These are phyloP conservation scores for Excoecaria agallocha DNA, from an alignment of 345 rosid genomes.

Conservation along the genomic window DNA sequence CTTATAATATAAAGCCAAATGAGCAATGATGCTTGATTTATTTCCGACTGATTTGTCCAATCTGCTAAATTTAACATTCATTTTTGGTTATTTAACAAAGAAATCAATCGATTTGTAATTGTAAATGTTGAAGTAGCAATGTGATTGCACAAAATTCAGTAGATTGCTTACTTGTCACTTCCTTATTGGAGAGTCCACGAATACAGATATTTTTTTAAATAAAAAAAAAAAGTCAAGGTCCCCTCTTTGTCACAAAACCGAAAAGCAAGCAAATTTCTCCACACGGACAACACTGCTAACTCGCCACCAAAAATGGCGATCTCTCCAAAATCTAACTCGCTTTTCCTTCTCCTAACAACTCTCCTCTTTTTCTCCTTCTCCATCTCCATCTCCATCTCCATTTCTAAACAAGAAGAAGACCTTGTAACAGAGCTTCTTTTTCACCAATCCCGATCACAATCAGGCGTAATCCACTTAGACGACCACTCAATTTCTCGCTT, in stretches of 20 bases:
- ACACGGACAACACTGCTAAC: background rate
- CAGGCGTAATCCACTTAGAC: conserved; percentile 75
- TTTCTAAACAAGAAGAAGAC: conserved; percentile 38
- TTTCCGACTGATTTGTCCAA: no score
- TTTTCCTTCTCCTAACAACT: conserved; percentile 24
- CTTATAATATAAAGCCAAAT: no score
- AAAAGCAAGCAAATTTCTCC: background rate
- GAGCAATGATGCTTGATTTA: no score
- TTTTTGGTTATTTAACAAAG: no score
- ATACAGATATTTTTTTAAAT: background rate
- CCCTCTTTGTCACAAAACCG: no score
- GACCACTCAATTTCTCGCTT: conserved; percentile 76
- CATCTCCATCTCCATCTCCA: conserved; percentile 26
- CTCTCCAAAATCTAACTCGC: background rate
- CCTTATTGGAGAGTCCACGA: background rate
- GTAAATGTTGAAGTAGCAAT: background rate
- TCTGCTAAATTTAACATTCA: no score
- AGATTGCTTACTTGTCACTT: background rate
- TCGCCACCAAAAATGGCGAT: conserved; percentile 20
- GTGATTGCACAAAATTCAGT: background rate
- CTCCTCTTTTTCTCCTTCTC: conserved; percentile 13
- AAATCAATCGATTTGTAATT: no score
- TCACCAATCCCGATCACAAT: conserved; percentile 58
- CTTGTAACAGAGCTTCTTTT: conserved; percentile 52
- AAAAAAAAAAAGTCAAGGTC: background rate